Evolutionary conservation across 2,329 filamentous ascomycete genomes (phyloP).

Genomic region (Aspergillus pseudotamarii): DNA sequence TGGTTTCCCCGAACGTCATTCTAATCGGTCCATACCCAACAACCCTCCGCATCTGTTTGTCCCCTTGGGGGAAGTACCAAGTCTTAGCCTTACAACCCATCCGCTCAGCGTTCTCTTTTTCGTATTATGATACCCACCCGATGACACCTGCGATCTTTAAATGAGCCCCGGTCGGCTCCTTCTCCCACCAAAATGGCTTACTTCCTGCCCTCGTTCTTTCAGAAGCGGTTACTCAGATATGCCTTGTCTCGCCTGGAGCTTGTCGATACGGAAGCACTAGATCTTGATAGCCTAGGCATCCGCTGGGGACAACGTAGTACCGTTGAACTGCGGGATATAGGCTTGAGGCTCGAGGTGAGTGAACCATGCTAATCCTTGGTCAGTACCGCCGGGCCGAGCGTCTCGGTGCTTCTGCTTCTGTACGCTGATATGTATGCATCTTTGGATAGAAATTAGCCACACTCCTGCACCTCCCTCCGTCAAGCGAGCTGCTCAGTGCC

Average conservation of each 20-base stretch:
- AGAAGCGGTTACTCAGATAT: slow-evolving; percentile 87
- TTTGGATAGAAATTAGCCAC: slow-evolving; percentile 71
- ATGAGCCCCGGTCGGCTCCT: slow-evolving; percentile 37
- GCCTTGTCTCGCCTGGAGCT: slow-evolving; percentile 80
- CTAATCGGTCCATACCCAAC: slow-evolving; percentile 18
- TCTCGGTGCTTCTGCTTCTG: background rate
- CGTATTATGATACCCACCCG: slow-evolving; percentile 25
- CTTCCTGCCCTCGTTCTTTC: slow-evolving; percentile 76
- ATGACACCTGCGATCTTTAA: slow-evolving; percentile 29
- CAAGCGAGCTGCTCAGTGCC: slow-evolving; percentile 72
- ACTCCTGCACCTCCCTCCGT: slow-evolving; percentile 72
- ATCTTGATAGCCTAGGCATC: slow-evolving; percentile 83
- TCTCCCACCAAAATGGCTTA: slow-evolving; percentile 62
- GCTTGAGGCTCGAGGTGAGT: slow-evolving; percentile 73
- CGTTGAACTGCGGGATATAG: slow-evolving; percentile 85
- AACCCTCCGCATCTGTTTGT: slow-evolving; percentile 17
- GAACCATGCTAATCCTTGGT: slow-evolving; percentile 3
- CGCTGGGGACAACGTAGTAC: slow-evolving; percentile 79
- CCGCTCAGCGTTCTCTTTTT: slow-evolving; percentile 14
- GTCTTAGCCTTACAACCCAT: slow-evolving; percentile 11
- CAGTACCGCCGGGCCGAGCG: background rate
- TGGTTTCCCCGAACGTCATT: slow-evolving; percentile 35
- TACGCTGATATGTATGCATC: slow-evolving; percentile 27
- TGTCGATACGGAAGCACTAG: slow-evolving; percentile 82
- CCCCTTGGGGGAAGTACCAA: slow-evolving; percentile 7